Percentiles rank a stretch among this genome's conserved stretches.
Conservation (phyloP, 2,329 filamentous ascomycete species). For the Phaeomoniella chlamydospora region DNA sequence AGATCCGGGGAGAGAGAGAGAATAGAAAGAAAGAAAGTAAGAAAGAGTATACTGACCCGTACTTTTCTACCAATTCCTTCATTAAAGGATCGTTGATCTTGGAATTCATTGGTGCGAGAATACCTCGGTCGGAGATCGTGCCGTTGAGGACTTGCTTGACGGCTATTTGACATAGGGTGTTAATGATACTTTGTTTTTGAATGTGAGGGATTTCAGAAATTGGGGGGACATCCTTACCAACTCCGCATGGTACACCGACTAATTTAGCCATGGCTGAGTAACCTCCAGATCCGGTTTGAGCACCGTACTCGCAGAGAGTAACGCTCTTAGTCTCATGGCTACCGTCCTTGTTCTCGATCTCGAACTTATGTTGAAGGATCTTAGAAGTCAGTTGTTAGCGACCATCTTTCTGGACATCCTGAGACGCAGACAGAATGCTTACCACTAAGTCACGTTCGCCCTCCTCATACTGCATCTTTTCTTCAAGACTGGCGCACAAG, state of each 20-base stretch:
- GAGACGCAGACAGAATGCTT: not conserved
- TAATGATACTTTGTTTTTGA: too few species aligned
- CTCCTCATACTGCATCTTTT: constrained; percentile 79
- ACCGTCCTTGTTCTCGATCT: constrained; percentile 71
- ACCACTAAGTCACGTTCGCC: constrained; percentile 69
- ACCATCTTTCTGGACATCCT: not conserved
- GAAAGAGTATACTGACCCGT: not conserved
- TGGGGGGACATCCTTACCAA: not conserved
- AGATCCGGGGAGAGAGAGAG: too few species aligned
- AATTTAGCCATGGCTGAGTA: constrained; percentile 76
- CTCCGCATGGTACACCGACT: constrained; percentile 59
- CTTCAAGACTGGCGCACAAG: constrained; percentile 75
- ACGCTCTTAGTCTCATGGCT: constrained; percentile 62
- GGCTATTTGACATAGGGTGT: constrained; percentile 39
- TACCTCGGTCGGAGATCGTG: constrained; percentile 55
- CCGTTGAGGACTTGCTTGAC: constrained; percentile 67
- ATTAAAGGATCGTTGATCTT: constrained; percentile 61
- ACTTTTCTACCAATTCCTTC: constrained; percentile 42
- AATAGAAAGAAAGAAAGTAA: not conserved
- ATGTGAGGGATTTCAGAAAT: not conserved
- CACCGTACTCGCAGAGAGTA: constrained; percentile 72
- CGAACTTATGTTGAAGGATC: constrained; percentile 50
- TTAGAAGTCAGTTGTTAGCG: not conserved
- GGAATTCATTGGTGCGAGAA: constrained; percentile 62
- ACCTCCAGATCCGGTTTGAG: constrained; percentile 42